phyloP scores from a whole-genome alignment of 1,284 basidiomycete genomes.

The Stygiomarasmius scandens region DNA sequence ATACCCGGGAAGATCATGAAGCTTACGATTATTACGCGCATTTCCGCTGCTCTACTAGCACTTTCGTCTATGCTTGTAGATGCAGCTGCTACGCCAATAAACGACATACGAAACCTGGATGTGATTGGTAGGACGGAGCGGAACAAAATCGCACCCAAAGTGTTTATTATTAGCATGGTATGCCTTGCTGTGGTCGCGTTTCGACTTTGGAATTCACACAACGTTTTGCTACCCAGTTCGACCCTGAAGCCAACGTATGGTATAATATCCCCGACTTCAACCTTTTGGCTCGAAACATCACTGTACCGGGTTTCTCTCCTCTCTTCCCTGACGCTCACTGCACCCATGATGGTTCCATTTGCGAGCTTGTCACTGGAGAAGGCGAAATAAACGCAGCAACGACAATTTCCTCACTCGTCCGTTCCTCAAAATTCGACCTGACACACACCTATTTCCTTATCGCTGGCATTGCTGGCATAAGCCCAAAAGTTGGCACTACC shows the following conservation, averaged over 20 bases:
- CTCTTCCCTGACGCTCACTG: slow-evolving; percentile 47
- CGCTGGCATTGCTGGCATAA: slow-evolving; percentile 49
- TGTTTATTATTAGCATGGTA: slow-evolving; percentile 24
- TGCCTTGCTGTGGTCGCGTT: background rate
- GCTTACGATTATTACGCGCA: no score
- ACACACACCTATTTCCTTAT: slow-evolving; percentile 49
- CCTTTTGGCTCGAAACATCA: slow-evolving; percentile 39
- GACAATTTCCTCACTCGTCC: slow-evolving; percentile 38
- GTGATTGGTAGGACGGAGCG: background rate
- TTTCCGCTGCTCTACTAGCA: no score
- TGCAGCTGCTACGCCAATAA: no score
- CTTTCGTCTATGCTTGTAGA: no score
- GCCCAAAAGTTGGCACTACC: slow-evolving; percentile 42
- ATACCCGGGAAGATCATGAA: no score
- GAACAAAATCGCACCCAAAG: slow-evolving; percentile 18
- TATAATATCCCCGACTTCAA: slow-evolving; percentile 29
- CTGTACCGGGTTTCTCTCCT: slow-evolving; percentile 45
- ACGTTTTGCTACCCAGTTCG: slow-evolving; percentile 15
- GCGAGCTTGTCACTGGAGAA: slow-evolving; percentile 39
- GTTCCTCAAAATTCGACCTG: slow-evolving; percentile 43
- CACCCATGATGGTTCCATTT: slow-evolving; percentile 39
- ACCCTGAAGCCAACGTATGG: slow-evolving; percentile 18
- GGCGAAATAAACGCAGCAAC: slow-evolving; percentile 53
- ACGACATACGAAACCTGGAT: no score
- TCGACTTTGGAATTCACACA: background rate